A percentile compares a stretch with the other conserved stretches of the same genome.
These are phyloP conservation scores for Cichorium intybus DNA, from an alignment of 140 eudicot species.

Conservation along the genomic window DNA sequence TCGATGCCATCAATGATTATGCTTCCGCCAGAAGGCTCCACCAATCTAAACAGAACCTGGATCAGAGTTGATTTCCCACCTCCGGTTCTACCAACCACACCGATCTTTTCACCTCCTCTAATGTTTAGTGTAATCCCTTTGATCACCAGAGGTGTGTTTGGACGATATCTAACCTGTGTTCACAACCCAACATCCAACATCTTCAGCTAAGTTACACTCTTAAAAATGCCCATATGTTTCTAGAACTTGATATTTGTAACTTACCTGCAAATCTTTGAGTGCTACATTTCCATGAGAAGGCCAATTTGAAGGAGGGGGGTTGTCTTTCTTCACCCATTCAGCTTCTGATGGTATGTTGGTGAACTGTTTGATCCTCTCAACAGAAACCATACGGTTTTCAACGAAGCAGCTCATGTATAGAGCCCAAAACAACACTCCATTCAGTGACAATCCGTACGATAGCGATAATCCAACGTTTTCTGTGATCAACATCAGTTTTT, in stretches of 20 bases:
- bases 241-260: background rate
- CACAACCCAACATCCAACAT: background rate
- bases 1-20: conserved; percentile 72
- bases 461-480: conserved; percentile 88
- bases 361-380: conserved; percentile 94
- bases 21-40: conserved; percentile 86
- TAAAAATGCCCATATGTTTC: background rate
- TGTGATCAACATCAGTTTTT: conserved; percentile 25
- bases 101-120: conserved; percentile 87
- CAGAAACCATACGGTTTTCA: conserved; percentile 95
- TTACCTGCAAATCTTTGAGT: conserved; percentile 77
- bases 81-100: conserved; percentile 96
- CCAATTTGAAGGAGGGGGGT: conserved; percentile 73
- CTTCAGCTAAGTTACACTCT: background rate
- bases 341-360: conserved; percentile 87
- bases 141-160: conserved; percentile 78
- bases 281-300: conserved; percentile 79
- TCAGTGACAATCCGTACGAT: conserved; percentile 90
- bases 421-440: conserved; percentile 60
- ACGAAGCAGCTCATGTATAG: conserved; percentile 70
- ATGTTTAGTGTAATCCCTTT: conserved; percentile 76
- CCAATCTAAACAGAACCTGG: conserved; percentile 87
- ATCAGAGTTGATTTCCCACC: conserved; percentile 92
- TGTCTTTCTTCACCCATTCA: conserved; percentile 74
- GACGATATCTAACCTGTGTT: conserved; percentile 86